Percentiles rank a stretch among this genome's conserved stretches.
These are phyloP conservation scores for Termitomyces sp. DNA, from an alignment of 768 basidiomycete species.

Conservation along the genomic window DNA sequence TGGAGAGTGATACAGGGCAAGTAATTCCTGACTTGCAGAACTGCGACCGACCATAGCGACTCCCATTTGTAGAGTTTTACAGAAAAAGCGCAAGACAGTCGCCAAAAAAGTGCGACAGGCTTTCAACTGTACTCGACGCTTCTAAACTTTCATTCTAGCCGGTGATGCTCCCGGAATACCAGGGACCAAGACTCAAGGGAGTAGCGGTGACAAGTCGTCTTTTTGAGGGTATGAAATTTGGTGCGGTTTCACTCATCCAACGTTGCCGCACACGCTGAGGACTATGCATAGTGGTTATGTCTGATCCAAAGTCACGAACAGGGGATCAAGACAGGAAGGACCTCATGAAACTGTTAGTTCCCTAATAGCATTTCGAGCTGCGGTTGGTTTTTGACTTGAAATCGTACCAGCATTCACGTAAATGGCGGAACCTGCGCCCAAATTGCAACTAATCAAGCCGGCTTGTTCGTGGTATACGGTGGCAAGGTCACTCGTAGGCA, in stretches of 20 bases:
- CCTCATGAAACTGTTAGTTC: constrained; percentile 57
- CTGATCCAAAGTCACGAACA: constrained; percentile 66
- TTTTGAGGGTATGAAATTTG: constrained; percentile 74
- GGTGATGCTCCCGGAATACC: constrained; percentile 57
- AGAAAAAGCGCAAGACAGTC: constrained; percentile 56
- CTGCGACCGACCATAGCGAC: not conserved
- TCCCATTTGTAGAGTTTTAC: constrained; percentile 25
- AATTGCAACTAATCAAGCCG: constrained; percentile 48
- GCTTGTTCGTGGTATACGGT: constrained; percentile 60
- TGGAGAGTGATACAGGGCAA: constrained; percentile 56
- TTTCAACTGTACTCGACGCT: not conserved
- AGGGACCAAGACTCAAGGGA: constrained; percentile 56
- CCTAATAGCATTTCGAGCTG: not conserved
- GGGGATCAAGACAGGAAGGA: constrained; percentile 66
- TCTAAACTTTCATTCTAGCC: constrained; percentile 31
- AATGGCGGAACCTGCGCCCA: constrained; percentile 66
- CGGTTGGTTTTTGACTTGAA: not conserved
- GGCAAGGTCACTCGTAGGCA: constrained; percentile 63
- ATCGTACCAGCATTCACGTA: constrained; percentile 51
- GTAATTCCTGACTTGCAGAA: not conserved
- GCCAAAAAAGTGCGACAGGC: constrained; percentile 43
- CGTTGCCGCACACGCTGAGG: constrained; percentile 1
- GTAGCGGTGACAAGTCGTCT: constrained; percentile 57
- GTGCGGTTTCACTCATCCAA: constrained; percentile 37
- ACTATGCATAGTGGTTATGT: constrained; percentile 55